phyloP scores from a whole-genome alignment of 345 rosid species.

The Syzygium aqueum region DNA sequence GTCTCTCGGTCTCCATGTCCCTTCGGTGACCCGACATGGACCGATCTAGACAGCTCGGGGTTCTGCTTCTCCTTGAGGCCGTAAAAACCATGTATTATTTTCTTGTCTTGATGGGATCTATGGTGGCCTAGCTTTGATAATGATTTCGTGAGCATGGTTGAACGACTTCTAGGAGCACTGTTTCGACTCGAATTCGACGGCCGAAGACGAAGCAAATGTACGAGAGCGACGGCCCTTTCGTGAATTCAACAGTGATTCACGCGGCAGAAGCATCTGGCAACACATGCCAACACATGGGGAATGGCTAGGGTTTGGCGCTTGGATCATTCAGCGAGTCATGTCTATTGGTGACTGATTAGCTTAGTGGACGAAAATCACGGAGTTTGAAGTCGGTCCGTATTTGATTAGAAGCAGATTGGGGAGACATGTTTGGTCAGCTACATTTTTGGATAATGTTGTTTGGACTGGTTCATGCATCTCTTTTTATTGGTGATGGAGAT shows the following conservation, averaged over 20 bases:
- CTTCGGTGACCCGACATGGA: background rate
- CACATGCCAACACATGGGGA: background rate
- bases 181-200: background rate
- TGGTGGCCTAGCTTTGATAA: background rate
- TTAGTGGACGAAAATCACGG: background rate
- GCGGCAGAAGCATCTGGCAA: background rate
- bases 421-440: background rate
- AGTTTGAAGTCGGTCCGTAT: background rate
- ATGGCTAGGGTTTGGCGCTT: background rate
- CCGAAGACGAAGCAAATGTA: background rate
- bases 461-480: background rate
- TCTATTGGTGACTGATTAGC: background rate
- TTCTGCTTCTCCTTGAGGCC: background rate
- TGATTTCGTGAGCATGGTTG: background rate
- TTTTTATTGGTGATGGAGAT: background rate
- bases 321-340: background rate
- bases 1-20: background rate
- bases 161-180: background rate
- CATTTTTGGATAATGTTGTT: background rate
- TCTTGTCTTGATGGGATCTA: background rate
- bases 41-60: background rate
- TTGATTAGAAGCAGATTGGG: background rate
- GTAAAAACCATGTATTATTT: background rate
- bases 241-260: background rate
- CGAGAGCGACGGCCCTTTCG: background rate